Base-by-base conservation (phyloP, 805 yeast species). In the Kodamaea hsintzibuensis region DNA sequence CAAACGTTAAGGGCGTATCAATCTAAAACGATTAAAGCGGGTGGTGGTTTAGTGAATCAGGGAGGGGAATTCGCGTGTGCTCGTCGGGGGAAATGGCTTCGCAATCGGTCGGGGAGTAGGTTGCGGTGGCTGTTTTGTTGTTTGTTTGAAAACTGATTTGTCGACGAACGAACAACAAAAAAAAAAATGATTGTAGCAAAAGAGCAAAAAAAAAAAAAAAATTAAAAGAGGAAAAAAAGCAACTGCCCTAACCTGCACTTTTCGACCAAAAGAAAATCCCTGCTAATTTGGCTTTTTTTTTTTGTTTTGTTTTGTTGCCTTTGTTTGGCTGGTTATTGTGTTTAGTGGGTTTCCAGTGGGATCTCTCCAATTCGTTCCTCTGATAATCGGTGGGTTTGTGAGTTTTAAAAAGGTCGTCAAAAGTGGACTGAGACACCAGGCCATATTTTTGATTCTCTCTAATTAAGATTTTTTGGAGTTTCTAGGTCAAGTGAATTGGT, bases 141-240 rank as follows among this genome's bases (percentile, higher is more conserved):
- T 47, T 47, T 52, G 55, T 37, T 33, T 46, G 48, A 37, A 27
- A 42, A 47, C 55, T 47, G 51, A 43, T 48, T 48, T 42, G 55
- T 48, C 51, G 51, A 52, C 55, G 55, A 52, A 43, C 44, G 25
- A 30, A 47, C 17, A 40, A 30, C 40, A 39, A 39, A 40, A 47
- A 48, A 42, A 51, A 42, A 51, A 55, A 43, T 39, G 43, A 46
- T 27, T 30, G 35, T 30, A 30, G 35, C 35, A 30, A 38, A 30
- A 47, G 19, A 40, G 27, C 40, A 39, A 39, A 40, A 47, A 48
- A 42, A 51, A 55, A 43, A 30, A 37, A 46, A 17, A 45, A 44
- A 42, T 33, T 45, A 45, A 22, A 22, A 49, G 43, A 47, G 45
- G 39, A 43, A 14, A 49, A 54, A 51, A 54, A 54, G 52, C 35